These are phyloP conservation scores for Daldinia bambusicola DNA, from an alignment of 495 filamentous ascomycete genomes.

Conservation along the genomic window DNA sequence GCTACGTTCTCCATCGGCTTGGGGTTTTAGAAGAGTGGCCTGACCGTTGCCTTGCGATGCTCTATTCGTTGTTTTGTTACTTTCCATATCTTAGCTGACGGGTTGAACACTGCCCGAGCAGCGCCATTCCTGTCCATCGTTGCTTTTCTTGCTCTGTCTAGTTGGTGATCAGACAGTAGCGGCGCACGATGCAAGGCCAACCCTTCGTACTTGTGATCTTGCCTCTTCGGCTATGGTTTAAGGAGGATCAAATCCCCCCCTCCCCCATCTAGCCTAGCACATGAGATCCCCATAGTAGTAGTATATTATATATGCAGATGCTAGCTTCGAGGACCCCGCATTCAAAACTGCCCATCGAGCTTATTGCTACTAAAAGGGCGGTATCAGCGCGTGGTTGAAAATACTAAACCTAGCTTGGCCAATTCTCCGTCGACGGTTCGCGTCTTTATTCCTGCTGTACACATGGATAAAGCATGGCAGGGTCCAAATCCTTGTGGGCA, in stretches of 20 bases:
- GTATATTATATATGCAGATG: constrained; percentile 14
- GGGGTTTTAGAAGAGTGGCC: constrained; percentile 34
- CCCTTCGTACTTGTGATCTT: constrained; percentile 19
- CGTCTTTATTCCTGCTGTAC: constrained; percentile 21
- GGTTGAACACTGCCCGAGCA: constrained; percentile 20
- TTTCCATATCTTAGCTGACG: constrained; percentile 21
- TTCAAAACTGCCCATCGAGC: constrained; percentile 14
- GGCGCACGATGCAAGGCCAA: constrained; percentile 14
- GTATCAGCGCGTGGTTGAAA: constrained; percentile 43
- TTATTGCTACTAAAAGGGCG: constrained; percentile 27
- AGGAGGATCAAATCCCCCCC: constrained; percentile 25
- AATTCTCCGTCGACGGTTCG: constrained; percentile 28
- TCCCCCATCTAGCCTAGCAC: constrained; percentile 9
- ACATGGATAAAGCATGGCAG: constrained; percentile 20
- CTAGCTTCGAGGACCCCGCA: constrained; percentile 40
- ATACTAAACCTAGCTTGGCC: constrained; percentile 34
- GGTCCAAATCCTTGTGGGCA: constrained; percentile 34
- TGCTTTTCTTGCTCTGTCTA: constrained; percentile 29
- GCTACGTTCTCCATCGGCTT: constrained; percentile 27
- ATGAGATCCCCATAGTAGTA: constrained; percentile 24
- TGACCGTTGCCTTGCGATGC: constrained; percentile 30
- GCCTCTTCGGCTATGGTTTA: constrained; percentile 18
- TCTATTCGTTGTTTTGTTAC: constrained; percentile 19
- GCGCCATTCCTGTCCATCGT: constrained; percentile 28
- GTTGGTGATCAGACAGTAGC: constrained; percentile 33